Evolutionary conservation across 2,329 filamentous ascomycete species (phyloP), one percentile per base, ranked within the genome.

Genomic region (Apiospora sp.): DNA sequence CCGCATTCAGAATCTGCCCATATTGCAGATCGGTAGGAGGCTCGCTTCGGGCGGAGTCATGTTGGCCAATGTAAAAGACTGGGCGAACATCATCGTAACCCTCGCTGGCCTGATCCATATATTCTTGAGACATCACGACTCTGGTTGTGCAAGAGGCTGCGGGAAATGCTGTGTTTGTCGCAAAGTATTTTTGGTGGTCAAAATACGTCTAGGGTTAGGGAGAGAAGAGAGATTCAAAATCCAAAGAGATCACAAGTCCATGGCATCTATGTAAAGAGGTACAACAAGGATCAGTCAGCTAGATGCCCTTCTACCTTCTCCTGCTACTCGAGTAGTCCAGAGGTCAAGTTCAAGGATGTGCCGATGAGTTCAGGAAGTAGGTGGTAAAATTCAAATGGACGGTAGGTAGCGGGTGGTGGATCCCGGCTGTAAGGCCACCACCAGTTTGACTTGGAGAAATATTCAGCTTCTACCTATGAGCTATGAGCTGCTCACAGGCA

Each of bases 21-120:
- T 94, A 90, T 79, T 93, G 87, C 75, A 89, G 82, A 69, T 92
- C 88, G 27, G 88, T 89, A 72, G 94, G 87, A 72, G 91, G 88
- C 75, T 88, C 83, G 41, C 86, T 82, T 73, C 92, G 86, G 70
- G 85, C 85, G 8, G 91, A 91, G 79, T 94, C 92, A 83, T 95
- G 93, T 75, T 94, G 92, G 72, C 93, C 92, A 76, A 95, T 86
- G 78, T 92, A 93, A 79, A 94, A 93, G 14, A 85, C 82, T 34
- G 88, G 86, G 44, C 79, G 78, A 67, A 77, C 82, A 83, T 76
- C 92, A 88, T 83, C 87, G 68, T 58, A 43, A 4, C 68, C 48
- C 37, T 70, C 68, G 19, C 37, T 43, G 34, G 46, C 8, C 19
- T 70, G 27, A 19, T 70, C 68, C 48, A 58, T 27, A n/a, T 58